These are phyloP conservation scores for Imleria badia DNA, from an alignment of 768 basidiomycete genomes.

Conservation along the genomic window DNA sequence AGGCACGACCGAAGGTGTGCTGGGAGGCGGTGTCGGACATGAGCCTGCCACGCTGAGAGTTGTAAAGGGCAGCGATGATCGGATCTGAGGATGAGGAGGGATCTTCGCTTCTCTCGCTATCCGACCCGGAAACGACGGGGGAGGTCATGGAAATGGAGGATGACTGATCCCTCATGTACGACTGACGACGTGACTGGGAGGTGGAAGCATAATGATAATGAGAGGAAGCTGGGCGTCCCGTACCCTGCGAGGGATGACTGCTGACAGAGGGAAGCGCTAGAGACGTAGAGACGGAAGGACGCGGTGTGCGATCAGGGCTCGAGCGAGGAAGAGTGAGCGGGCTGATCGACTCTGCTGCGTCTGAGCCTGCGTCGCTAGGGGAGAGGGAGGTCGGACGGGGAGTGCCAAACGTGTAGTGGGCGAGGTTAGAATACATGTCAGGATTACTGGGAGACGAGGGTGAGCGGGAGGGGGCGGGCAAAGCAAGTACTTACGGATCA, in stretches of 20 bases:
- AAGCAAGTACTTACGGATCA: constrained; percentile 1
- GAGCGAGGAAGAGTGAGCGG: constrained; percentile 34
- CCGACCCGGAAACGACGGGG: constrained; percentile 18
- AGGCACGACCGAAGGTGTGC: constrained; percentile 50
- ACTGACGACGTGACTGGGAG: constrained; percentile 17
- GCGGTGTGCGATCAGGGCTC: constrained; percentile 44
- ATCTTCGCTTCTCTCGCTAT: constrained; percentile 38
- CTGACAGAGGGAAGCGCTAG: constrained; percentile 12
- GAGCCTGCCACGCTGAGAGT: constrained; percentile 25
- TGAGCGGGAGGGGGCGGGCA: neutral
- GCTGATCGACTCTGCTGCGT: constrained; percentile 33
- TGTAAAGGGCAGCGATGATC: constrained; percentile 20
- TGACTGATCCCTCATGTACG: constrained; percentile 7
- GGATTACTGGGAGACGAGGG: neutral
- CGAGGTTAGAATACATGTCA: constrained; percentile 39
- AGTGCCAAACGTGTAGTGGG: constrained; percentile 44
- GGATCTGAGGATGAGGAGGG: constrained; percentile 36
- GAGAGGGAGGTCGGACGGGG: constrained; percentile 18
- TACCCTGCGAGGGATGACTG: constrained; percentile 36
- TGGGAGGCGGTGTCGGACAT: constrained; percentile 45
- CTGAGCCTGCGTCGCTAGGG: constrained; percentile 11
- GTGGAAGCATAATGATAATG: constrained; percentile 9
- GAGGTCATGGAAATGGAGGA: neutral
- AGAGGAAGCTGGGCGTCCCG: constrained; percentile 27
- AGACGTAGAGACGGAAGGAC: constrained; percentile 38